phyloP scores from a whole-genome alignment of 768 basidiomycete genomes.

The Termitomyces eurrhizus region DNA sequence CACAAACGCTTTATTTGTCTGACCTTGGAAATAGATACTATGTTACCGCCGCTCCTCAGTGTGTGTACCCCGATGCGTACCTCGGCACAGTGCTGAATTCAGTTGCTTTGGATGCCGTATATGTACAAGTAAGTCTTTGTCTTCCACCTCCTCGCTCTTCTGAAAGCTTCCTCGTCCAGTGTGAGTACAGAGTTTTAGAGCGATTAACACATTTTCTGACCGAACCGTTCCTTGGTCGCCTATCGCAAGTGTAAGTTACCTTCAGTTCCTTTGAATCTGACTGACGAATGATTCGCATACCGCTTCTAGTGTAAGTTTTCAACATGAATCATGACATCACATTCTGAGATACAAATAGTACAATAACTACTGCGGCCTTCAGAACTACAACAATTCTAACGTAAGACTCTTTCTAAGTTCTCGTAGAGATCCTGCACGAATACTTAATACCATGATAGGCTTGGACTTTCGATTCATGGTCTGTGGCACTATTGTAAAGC shows the following conservation, averaged over 20 bases:
- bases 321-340: not conserved
- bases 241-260: constrained; percentile 10
- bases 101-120: constrained; percentile 61
- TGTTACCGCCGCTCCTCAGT: constrained; percentile 53
- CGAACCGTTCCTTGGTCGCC: not conserved
- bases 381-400: constrained; percentile 37
- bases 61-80: constrained; percentile 59
- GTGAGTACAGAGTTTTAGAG: constrained; percentile 1
- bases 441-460: constrained; percentile 19
- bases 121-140: constrained; percentile 53
- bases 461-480: constrained; percentile 50
- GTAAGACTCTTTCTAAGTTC: constrained; percentile 20
- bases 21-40: constrained; percentile 40
- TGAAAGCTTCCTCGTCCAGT: not conserved
- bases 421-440: not conserved
- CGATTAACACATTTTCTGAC: not conserved
- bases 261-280: not conserved
- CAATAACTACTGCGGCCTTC: constrained; percentile 27
- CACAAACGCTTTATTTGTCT: not conserved
- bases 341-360: constrained; percentile 10
- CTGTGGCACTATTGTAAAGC: not conserved
- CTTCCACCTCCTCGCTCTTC: not conserved
- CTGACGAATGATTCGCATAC: not conserved
- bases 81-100: constrained; percentile 51
- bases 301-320: constrained; percentile 9